Base-by-base conservation (phyloP, 768 basidiomycete genomes). In the Boletus vermiculosoides region DNA sequence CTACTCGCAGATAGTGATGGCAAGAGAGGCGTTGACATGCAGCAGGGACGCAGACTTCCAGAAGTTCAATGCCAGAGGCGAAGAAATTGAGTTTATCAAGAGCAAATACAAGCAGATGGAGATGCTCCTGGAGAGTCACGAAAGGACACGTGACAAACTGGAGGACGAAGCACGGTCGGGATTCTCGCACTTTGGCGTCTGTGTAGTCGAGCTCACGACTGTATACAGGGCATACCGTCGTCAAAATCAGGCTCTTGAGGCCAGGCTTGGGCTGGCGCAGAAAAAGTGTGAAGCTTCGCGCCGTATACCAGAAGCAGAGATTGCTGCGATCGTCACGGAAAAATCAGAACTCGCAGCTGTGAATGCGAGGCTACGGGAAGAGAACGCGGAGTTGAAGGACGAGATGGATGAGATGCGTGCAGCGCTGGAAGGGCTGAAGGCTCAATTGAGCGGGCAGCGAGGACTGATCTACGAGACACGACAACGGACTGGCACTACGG, bases 21-120 rank as follows among this genome's bases (percentile, higher is more conserved):
- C 48, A 55, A 40, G 37, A 44, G 15, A 39, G 16, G 50, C 41
- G 37, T 45, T 71, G 33, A 68, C 57, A 42, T 50, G 15, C 12
- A 30, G 47, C 58, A 93, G 91, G 88, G 88, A 91, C 58, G 76
- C 76, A 23, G 90, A 92, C 64, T 89, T 90, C 60, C 76, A 79
- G 53, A 86, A 78, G 62, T 87, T 87, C 59, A 88, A 86, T 55
- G 80, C 83, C 45, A 80, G 84, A 40, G 83, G 78, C 36, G 81
- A 84, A 41, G 77, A 85, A 54, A 77, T 90, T 16, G 75, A 80
- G 40, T 63, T 73, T 3, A 78, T 90, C 73, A 78, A 78, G 48
- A 81, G 76, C 64, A 77, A 79, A 55, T 85, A 81, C 65, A 80
- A 79, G 66, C 84, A 90, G 64, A 83, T 90, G 82, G 78, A 85